Evolutionary conservation across 2,329 filamentous ascomycete species (phyloP).

Genomic region (Nemania sp.): DNA sequence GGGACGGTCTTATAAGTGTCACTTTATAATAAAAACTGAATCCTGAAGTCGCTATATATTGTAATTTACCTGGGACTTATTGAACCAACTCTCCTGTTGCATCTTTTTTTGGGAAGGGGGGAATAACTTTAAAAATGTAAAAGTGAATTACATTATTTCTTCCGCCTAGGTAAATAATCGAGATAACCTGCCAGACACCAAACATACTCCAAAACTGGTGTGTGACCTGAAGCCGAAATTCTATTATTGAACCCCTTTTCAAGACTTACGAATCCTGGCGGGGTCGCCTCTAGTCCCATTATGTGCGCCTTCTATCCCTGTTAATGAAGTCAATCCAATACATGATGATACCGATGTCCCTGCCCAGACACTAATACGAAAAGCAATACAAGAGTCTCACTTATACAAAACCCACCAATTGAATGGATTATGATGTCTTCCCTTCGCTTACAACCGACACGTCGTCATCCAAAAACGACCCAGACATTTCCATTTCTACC

Average conservation of each 20-base stretch:
- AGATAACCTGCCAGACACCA: background rate
- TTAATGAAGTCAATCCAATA: too few relatives aligned
- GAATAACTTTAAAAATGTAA: too few relatives aligned
- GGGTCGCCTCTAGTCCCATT: background rate
- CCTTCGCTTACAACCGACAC: conserved; percentile 38
- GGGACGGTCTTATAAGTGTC: too few relatives aligned
- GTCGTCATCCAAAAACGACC: conserved; percentile 34
- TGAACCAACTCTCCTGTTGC: too few relatives aligned
- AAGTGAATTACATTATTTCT: too few relatives aligned
- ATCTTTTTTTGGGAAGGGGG: too few relatives aligned
- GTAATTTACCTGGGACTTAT: too few relatives aligned
- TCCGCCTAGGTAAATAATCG: background rate
- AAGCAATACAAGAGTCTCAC: conserved; percentile 8
- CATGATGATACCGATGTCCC: background rate
- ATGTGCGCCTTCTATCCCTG: background rate
- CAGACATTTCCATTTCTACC: conserved; percentile 39
- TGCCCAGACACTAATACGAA: conserved; percentile 1
- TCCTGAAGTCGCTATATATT: too few relatives aligned
- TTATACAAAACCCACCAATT: background rate
- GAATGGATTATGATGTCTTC: conserved; percentile 16
- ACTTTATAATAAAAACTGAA: too few relatives aligned
- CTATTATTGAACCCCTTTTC: background rate
- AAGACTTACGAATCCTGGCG: background rate
- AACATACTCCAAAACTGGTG: background rate
- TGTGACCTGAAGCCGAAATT: background rate